phyloP scores from a whole-genome alignment of 768 basidiomycete genomes.

The Panaeolus papilionaceus region DNA sequence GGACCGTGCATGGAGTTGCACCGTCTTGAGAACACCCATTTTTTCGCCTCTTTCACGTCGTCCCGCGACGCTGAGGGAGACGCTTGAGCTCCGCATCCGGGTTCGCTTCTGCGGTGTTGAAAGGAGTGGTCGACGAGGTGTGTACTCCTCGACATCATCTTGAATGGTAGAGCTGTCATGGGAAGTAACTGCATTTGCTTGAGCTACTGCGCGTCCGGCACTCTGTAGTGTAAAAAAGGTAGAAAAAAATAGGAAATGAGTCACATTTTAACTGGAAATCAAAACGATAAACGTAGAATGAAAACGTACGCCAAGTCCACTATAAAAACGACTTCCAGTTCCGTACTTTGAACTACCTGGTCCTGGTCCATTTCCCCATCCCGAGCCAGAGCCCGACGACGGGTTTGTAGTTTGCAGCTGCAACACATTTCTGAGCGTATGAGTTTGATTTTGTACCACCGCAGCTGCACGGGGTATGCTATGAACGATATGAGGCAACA shows the following conservation, averaged over 20 bases:
- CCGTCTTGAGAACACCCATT: constrained; percentile 65
- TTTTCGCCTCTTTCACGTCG: constrained; percentile 47
- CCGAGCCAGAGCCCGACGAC: constrained; percentile 51
- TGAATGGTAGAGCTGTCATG: constrained; percentile 54
- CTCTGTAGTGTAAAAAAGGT: constrained; percentile 46
- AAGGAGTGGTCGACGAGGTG: constrained; percentile 36
- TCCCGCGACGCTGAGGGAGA: constrained; percentile 53
- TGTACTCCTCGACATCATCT: constrained; percentile 67
- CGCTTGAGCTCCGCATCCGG: constrained; percentile 65
- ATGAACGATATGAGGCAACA: constrained; percentile 82
- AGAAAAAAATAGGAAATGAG: neutral
- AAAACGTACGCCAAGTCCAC: constrained; percentile 61
- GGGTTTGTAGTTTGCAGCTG: constrained; percentile 64
- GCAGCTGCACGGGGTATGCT: constrained; percentile 79
- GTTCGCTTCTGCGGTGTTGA: constrained; percentile 36
- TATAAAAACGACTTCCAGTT: constrained; percentile 73
- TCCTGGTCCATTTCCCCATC: constrained; percentile 60
- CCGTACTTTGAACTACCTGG: constrained; percentile 78
- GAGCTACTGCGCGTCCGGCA: constrained; percentile 73
- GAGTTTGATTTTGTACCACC: constrained; percentile 74
- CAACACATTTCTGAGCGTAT: constrained; percentile 79
- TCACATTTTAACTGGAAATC: neutral
- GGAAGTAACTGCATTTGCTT: constrained; percentile 66
- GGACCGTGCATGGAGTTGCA: constrained; percentile 68
- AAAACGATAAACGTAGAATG: constrained; percentile 10